A percentile compares a stretch with the other conserved stretches of the same genome.
These are phyloP conservation scores for Phlegmacium glaucopus DNA, from an alignment of 768 basidiomycete species.

Conservation along the genomic window DNA sequence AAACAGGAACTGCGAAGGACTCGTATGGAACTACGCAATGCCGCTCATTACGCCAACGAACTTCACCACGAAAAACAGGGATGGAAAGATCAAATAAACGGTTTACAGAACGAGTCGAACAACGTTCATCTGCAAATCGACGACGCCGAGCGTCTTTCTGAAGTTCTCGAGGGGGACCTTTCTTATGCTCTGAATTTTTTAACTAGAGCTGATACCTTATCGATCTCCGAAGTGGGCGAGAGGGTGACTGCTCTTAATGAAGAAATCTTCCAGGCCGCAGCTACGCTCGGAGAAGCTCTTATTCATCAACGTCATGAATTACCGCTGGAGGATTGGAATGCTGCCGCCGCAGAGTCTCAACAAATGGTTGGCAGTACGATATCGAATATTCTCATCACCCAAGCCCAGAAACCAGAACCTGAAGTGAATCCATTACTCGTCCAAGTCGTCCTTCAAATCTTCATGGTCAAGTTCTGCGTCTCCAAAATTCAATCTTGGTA, in stretches of 20 bases:
- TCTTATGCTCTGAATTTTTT: slow-evolving; percentile 43
- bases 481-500: slow-evolving; percentile 11
- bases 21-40: background rate
- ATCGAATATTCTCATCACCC: slow-evolving; percentile 1
- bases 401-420: slow-evolving; percentile 1
- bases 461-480: slow-evolving; percentile 7
- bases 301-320: slow-evolving; percentile 26
- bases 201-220: slow-evolving; percentile 37
- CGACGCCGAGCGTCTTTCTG: slow-evolving; percentile 16
- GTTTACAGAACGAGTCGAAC: slow-evolving; percentile 7
- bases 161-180: slow-evolving; percentile 40
- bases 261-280: slow-evolving; percentile 46
- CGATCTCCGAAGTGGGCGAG: slow-evolving; percentile 40
- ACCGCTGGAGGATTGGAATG: slow-evolving; percentile 31
- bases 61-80: background rate
- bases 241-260: slow-evolving; percentile 46
- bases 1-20: background rate
- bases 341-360: background rate
- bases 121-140: slow-evolving; percentile 10
- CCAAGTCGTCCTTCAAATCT: slow-evolving; percentile 13
- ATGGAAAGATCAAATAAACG: slow-evolving; percentile 1
- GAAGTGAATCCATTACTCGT: slow-evolving; percentile 15
- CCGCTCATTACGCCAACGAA: background rate
- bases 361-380: slow-evolving; percentile 9
- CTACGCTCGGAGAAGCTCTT: slow-evolving; percentile 42